Conservation (phyloP, 2,329 filamentous ascomycete species). For the Trichoderma lentiforme region DNA sequence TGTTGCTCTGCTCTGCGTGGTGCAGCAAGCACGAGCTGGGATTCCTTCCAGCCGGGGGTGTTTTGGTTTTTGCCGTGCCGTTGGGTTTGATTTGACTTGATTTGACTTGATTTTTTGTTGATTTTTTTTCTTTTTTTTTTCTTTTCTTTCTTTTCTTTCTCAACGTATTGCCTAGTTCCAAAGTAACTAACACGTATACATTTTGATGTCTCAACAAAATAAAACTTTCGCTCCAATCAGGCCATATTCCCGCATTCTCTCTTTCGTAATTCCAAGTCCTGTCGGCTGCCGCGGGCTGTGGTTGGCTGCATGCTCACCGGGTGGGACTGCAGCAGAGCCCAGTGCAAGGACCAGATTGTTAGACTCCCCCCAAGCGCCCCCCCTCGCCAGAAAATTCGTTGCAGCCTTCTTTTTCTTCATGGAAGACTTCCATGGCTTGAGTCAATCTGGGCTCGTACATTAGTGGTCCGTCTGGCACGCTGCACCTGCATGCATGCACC, state of each 20-base stretch:
- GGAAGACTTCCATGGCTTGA: conserved; percentile 17
- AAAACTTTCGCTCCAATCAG: too few relatives aligned
- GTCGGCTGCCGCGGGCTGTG: background rate
- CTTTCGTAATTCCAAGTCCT: background rate
- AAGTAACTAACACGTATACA: background rate
- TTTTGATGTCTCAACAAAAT: background rate
- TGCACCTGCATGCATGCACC: conserved; percentile 8
- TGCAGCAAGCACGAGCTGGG: background rate
- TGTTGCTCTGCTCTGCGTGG: background rate
- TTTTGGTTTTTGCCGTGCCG: background rate
- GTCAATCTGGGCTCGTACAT: conserved; percentile 14
- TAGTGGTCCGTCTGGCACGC: conserved; percentile 15
- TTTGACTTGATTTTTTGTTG: background rate
- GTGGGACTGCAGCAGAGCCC: background rate
- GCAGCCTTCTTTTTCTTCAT: conserved; percentile 21
- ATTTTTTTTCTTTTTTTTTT: background rate
- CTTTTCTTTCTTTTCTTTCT: background rate
- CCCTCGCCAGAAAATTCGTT: conserved; percentile 6
- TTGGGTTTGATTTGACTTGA: background rate
- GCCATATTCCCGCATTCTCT: too few relatives aligned
- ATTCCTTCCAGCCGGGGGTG: background rate
- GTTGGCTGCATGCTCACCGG: background rate
- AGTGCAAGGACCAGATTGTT: background rate
- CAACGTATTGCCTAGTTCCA: background rate
- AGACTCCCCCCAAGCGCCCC: background rate